Evolutionary conservation across 495 filamentous ascomycete species (phyloP).

Genomic region (Tuber aestivum): DNA sequence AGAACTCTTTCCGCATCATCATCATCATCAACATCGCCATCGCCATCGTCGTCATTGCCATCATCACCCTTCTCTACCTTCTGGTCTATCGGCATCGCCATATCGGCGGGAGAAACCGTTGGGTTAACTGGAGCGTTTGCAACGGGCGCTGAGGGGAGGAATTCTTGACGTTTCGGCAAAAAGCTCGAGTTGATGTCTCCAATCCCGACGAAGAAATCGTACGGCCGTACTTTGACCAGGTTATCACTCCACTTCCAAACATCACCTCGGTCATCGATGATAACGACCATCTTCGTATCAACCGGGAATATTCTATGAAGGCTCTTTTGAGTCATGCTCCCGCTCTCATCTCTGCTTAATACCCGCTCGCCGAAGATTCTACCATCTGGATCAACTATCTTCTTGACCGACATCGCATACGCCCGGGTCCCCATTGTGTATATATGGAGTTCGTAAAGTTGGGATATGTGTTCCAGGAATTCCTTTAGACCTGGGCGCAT

Average conservation of each 20-base stretch:
- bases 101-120: conserved; percentile 10
- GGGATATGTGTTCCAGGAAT: conserved; percentile 72
- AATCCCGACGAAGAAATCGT: conserved; percentile 96
- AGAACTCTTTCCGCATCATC: conserved; percentile 37
- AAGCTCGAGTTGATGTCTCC: conserved; percentile 99
- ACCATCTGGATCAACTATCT: conserved; percentile 83
- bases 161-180: conserved; percentile 77
- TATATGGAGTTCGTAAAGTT: conserved; percentile 89
- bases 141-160: conserved; percentile 47
- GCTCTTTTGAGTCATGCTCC: conserved; percentile 81
- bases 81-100: conserved; percentile 23
- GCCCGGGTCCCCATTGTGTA: conserved; percentile 98
- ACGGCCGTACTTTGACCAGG: conserved; percentile 87
- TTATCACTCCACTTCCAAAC: conserved; percentile 96
- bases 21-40: conserved; percentile 20
- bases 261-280: conserved; percentile 95
- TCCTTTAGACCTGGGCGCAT: conserved; percentile 82
- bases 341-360: conserved; percentile 93
- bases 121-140: conserved; percentile 29
- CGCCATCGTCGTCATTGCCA: conserved; percentile 43
- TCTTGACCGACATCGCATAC: conserved; percentile 85
- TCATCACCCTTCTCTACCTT: conserved; percentile 43
- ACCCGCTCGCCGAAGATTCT: conserved; percentile 91
- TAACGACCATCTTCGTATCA: conserved; percentile 97
- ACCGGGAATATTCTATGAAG: conserved; percentile 89